A percentile compares a stretch with the other conserved stretches of the same genome.
These are phyloP conservation scores for Kwoniella botswanensis DNA, from an alignment of 768 basidiomycete species.

Conservation along the genomic window DNA sequence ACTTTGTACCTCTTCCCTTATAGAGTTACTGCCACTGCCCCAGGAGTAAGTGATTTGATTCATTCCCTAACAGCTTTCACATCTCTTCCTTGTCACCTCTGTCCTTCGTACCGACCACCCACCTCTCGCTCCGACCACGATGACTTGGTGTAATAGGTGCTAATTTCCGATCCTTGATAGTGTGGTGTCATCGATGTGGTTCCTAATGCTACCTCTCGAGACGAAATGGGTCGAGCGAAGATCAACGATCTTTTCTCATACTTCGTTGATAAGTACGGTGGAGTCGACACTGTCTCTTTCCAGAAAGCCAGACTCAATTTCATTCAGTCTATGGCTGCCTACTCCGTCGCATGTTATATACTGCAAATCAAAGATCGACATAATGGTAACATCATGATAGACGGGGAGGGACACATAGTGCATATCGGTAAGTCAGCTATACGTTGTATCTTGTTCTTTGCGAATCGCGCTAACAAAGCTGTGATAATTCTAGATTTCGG, in stretches of 20 bases:
- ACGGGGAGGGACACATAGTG: conserved; percentile 93
- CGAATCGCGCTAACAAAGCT: conserved; percentile 11
- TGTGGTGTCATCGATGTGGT: conserved; percentile 99
- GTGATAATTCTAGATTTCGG: conserved; percentile 33
- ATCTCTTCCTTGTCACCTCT: no score
- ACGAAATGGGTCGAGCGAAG: conserved; percentile 99
- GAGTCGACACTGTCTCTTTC: conserved; percentile 84
- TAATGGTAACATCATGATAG: conserved; percentile 99
- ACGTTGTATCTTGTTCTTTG: background rate
- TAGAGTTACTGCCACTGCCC: conserved; percentile 93
- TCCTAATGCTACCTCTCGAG: conserved; percentile 94
- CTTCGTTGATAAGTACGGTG: conserved; percentile 91
- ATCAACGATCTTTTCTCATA: conserved; percentile 95
- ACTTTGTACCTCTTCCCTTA: conserved; percentile 93
- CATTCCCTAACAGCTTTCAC: no score
- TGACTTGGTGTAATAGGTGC: no score
- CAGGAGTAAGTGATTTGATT: conserved; percentile 70
- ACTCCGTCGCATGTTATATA: conserved; percentile 97
- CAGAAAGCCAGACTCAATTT: conserved; percentile 93
- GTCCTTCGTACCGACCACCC: no score
- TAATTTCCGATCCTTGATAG: no score
- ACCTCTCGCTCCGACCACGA: no score
- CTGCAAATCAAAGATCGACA: conserved; percentile 98
- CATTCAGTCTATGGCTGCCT: conserved; percentile 98
- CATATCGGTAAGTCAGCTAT: conserved; percentile 74